A percentile compares a stretch with the other conserved stretches of the same genome.
phyloP scores from a whole-genome alignment of 257 asterid genomes.

The Verbena officinalis region DNA sequence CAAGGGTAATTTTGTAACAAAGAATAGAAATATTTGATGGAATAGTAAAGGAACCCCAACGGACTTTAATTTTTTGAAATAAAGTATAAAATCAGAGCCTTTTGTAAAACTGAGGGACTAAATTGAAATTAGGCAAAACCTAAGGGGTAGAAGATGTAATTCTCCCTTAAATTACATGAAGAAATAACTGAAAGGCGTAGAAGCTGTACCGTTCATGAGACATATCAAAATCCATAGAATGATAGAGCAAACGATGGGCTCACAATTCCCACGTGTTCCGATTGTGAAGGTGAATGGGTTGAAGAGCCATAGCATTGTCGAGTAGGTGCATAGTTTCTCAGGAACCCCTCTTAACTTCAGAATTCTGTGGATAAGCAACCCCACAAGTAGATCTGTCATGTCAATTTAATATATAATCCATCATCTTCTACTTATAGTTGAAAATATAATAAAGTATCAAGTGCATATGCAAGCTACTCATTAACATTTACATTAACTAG shows the following conservation, averaged over 20 bases:
- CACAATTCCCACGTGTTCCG: conserved; percentile 98
- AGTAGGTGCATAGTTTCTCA: conserved; percentile 58
- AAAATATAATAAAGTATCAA: conserved; percentile 6
- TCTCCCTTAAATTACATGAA: conserved; percentile 1
- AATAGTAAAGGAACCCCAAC: too few species aligned
- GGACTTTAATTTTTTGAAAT: too few species aligned
- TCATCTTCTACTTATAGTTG: conserved; percentile 25
- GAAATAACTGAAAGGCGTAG: conserved; percentile 8
- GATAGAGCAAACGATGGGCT: conserved; percentile 85
- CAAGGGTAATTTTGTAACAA: too few species aligned
- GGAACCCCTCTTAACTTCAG: conserved; percentile 82
- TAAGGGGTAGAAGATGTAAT: too few species aligned
- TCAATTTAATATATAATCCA: conserved; percentile 31
- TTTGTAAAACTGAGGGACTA: too few species aligned
- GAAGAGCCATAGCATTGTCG: conserved; percentile 86
- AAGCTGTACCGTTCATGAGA: conserved; percentile 75
- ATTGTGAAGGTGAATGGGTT: conserved; percentile 96
- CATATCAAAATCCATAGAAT: conserved; percentile 81
- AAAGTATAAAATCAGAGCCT: too few species aligned
- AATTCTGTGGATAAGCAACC: conserved; percentile 68
- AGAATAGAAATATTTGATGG: too few species aligned
- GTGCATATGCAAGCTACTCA: not conserved
- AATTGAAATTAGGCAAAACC: too few species aligned
- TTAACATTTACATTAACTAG: not conserved
- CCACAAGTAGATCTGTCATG: conserved; percentile 83